Base-by-base conservation (phyloP, 805 yeast genomes). In the Alloascoidea africana region DNA sequence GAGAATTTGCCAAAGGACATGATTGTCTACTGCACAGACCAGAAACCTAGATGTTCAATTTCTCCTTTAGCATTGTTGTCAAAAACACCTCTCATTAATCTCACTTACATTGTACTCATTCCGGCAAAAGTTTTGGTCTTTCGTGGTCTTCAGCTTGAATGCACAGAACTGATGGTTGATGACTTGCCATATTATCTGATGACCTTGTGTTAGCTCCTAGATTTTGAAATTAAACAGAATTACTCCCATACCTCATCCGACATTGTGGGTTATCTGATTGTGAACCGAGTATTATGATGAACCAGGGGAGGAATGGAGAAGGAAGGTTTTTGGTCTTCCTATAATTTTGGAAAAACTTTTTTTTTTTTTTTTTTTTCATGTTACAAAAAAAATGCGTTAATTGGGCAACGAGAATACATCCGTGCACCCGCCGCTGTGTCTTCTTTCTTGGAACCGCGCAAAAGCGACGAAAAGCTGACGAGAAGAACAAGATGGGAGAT, bases 161-260 rank as follows among this genome's bases (percentile, higher is more conserved):
- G 98, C 83, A 65, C 98, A 91, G 54, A 89, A 91, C 55, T 85
- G 89, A 56, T 84, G 86, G 62, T 87, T 86, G 49, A 91, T 84
- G 43, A 89, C 91, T 64, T 84, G 93, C 99, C 99, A 91, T 52
- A 91, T 84, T 47, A 91, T 78, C 71, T 89, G 80, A 76, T 83
- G 33, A 82, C 73, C 36, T 40, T 42, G 32, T 35, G 37, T 32
- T 32, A 37, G 39, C n/a, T n/a, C n/a, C 38, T 8, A 36, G 39
- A 5, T 36, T 36, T 30, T 35, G 18, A 19, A n/a, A 16, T 32
- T 3, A 11, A 15, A 34, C 14, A 36, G 3, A 13, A 3, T 5
- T 3, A 4, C 14, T 5, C 13, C 41, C 45, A 18, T 39, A 42
- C 45, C 27, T 46, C 48, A 45, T 46, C 49, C 14, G 50, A 46